Conservation (phyloP, 768 basidiomycete genomes). For the Steccherinum ochraceum region DNA sequence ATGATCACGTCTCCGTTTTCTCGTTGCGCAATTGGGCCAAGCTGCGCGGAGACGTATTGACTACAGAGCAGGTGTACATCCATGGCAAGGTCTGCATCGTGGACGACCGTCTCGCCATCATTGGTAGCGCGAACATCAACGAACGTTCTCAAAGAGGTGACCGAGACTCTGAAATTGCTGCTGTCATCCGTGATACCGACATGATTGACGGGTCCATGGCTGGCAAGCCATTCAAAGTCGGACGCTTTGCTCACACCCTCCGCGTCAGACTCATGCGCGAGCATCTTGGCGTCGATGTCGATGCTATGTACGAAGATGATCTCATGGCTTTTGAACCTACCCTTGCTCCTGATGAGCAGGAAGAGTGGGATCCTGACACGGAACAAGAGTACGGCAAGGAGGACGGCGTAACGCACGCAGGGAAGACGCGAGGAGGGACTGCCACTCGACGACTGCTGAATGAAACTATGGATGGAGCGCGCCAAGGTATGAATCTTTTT, state of each 20-base stretch:
- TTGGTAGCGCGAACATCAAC: slow-evolving; percentile 97
- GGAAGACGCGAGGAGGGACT: slow-evolving; percentile 15
- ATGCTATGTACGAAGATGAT: slow-evolving; percentile 75
- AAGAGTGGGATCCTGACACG: slow-evolving; percentile 67
- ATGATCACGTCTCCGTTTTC: slow-evolving; percentile 88
- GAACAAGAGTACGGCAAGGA: slow-evolving; percentile 52
- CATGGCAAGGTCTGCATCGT: slow-evolving; percentile 86
- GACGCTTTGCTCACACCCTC: slow-evolving; percentile 92
- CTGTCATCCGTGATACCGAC: slow-evolving; percentile 92
- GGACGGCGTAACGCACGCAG: slow-evolving; percentile 27
- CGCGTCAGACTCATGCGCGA: slow-evolving; percentile 94
- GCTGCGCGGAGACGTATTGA: slow-evolving; percentile 73
- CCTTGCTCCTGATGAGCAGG: slow-evolving; percentile 43
- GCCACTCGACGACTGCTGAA: slow-evolving; percentile 23
- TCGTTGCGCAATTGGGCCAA: slow-evolving; percentile 93
- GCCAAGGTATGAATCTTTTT: slow-evolving; percentile 46
- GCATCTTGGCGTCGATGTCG: slow-evolving; percentile 93
- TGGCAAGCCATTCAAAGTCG: slow-evolving; percentile 90
- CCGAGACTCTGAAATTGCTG: slow-evolving; percentile 92
- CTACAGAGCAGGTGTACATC: slow-evolving; percentile 92
- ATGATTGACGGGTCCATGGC: slow-evolving; percentile 97
- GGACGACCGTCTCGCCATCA: slow-evolving; percentile 91
- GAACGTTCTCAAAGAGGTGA: slow-evolving; percentile 95
- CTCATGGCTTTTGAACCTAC: slow-evolving; percentile 48
- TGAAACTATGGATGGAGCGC: slow-evolving; percentile 31